phyloP scores from a whole-genome alignment of 306 rosid genomes.

The Delonix regia region DNA sequence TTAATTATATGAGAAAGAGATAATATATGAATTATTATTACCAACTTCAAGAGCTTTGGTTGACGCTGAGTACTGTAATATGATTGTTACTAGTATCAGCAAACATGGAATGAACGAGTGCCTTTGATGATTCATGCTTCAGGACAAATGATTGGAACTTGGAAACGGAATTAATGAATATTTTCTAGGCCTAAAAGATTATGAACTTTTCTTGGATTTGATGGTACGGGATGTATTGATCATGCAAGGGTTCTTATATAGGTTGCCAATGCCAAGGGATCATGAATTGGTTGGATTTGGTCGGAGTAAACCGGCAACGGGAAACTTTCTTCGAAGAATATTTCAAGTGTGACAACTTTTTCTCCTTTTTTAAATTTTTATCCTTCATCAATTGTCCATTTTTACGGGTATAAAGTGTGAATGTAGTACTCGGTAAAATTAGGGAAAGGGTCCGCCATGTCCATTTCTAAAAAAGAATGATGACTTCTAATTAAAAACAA shows the following conservation, averaged over 20 bases:
- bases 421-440: background rate
- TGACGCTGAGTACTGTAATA: constrained; percentile 20
- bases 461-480: background rate
- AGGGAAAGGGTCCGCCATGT: background rate
- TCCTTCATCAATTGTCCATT: background rate
- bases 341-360: background rate
- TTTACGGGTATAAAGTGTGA: background rate
- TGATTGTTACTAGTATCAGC: constrained; percentile 27
- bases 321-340: constrained; percentile 14
- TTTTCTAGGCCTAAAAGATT: background rate
- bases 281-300: constrained; percentile 33
- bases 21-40: constrained; percentile 4
- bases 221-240: background rate
- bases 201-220: background rate
- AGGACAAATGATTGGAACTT: background rate
- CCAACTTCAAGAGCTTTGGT: constrained; percentile 57
- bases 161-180: background rate
- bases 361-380: background rate
- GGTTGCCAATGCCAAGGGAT: background rate
- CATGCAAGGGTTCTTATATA: constrained; percentile 38
- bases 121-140: constrained; percentile 45
- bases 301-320: background rate
- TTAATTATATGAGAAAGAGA: background rate
- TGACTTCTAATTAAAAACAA: background rate
- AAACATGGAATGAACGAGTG: constrained; percentile 22